Evolutionary conservation across 495 filamentous ascomycete species (phyloP), one percentile per base, ranked within the genome.

Genomic region (Letharia columbiana): DNA sequence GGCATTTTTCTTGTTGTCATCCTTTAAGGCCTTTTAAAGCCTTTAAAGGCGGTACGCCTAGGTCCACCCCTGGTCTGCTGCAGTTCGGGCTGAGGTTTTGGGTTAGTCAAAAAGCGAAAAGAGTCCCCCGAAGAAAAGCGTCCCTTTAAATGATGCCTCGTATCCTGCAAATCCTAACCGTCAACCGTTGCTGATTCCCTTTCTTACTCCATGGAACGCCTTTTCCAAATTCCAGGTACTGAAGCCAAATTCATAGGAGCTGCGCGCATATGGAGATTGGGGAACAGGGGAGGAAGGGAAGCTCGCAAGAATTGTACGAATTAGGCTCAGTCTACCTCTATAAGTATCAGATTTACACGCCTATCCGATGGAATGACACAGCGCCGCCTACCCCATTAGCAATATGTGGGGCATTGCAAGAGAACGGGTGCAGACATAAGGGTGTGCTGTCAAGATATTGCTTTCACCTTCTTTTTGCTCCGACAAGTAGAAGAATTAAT

Each of bases 301-400:
- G 37, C 58, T 66, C 64, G 64, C 64, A 66, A 61, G 33, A 31
- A 60, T 52, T 66, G 64, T 45, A 61, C 64, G n/a, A 40, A 61
- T 54, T 61, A 66, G 64, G 64, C 64, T 50, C 59, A 60, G 58
- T 66, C 39, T 57, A 37, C 54, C 54, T 57, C 54, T 20, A 23
- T 40, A 41, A 61, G 58, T 61, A 69, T 66, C 63, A 62, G 63
- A 56, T 59, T 63, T 54, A 58, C 60, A 69, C 64, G 64, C 50
- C 52, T 63, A 66, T 61, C 67, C 67, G 67, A 62, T 54, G 67
- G 64, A 66, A 69, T 69, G 50, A 66, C 63, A 69, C 62, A 66
- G 59, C 59, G 67, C 67, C 67, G 67, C 67, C 41, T 69, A 60
- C 45, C 42, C 33, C 39, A 64, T 39, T 52, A 15, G 47, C 58